Conservation (phyloP, 768 basidiomycete genomes). For the button mushroom (Agaricus bisporus) region DNA sequence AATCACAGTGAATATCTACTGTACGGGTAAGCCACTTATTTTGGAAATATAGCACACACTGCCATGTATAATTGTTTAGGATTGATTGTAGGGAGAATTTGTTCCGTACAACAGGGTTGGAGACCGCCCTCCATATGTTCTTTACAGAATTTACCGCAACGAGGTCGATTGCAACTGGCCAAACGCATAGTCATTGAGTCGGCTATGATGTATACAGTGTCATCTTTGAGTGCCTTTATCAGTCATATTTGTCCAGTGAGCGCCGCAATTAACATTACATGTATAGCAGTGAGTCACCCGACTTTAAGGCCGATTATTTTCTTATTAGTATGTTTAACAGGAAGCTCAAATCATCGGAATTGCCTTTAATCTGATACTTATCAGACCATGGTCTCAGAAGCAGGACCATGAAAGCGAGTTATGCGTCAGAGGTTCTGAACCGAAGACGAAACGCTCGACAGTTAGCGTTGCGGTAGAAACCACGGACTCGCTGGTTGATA, state of each 20-base stretch:
- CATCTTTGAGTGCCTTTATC: constrained; percentile 12
- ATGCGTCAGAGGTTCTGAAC: no score
- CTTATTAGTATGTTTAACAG: constrained; percentile 1
- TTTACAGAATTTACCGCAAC: constrained; percentile 1
- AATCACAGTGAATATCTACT: constrained; percentile 14
- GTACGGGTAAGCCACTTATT: constrained; percentile 12
- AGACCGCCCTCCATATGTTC: constrained; percentile 1
- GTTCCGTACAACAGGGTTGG: constrained; percentile 5
- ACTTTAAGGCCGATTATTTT: background rate
- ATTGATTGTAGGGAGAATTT: constrained; percentile 13
- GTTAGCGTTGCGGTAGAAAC: no score
- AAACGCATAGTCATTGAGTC: constrained; percentile 15
- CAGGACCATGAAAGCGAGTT: background rate
- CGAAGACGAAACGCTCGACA: no score
- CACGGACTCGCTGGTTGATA: no score
- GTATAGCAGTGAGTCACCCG: constrained; percentile 12
- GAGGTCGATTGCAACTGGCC: constrained; percentile 2
- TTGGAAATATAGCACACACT: no score
- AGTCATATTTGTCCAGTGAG: constrained; percentile 8
- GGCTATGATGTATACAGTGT: constrained; percentile 13
- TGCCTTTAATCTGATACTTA: constrained; percentile 18
- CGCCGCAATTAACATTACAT: constrained; percentile 11
- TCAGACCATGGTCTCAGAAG: background rate
- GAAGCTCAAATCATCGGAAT: constrained; percentile 15
- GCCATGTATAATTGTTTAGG: background rate